Base-by-base conservation (phyloP, 352 stramenopile species). In the Globisporangium acanthophoron region DNA sequence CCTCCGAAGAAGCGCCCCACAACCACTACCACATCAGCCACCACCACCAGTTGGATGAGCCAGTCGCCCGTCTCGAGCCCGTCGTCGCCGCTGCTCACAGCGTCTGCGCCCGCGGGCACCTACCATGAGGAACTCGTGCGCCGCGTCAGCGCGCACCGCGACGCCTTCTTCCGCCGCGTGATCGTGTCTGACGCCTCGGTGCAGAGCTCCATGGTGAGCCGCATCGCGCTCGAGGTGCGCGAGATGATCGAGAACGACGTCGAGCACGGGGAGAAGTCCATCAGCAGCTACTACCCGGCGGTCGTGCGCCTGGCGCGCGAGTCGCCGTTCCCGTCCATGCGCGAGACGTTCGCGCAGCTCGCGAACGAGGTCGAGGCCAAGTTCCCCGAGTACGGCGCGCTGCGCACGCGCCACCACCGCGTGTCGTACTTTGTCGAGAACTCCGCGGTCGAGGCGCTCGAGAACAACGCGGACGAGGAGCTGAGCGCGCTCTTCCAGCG, bases 91-190 rank as follows among this genome's bases (percentile, higher is more conserved):
- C 46, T 59, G 43, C 45, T 46, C 35, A 37, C 35, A 3, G 21
- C 50, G 5, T 33, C 51, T 3, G 37, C 51, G 24, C 53, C 59
- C 15, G 29, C 45, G 13, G 21, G 51, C 12, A 73, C 59, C 63
- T 54, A 64, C 27, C 58, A 64, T 15, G 58, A 76, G 44, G 73
- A 86, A 58, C 72, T 72, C 43, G 61, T 72, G 50, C 71, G 71
- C 7, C 80, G 75, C 55, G 71, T 91, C 45, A 70, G 73, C 54
- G 78, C 85, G n/a, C 77, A 88, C 60, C 74, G 83, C 54, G 80
- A 94, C 55, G 74, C 76, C 11, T 94, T 94, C 61, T 94, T 94
- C 62, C 85, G 81, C 2, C 82, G 85, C 20, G 64, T 94, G 47
- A 59, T 88, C 18, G 82, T 92, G 27, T 78, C 76, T 0, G 81